Base-by-base conservation (phyloP, 108 stramenopile genomes). In the Mediolabrus comicus region DNA sequence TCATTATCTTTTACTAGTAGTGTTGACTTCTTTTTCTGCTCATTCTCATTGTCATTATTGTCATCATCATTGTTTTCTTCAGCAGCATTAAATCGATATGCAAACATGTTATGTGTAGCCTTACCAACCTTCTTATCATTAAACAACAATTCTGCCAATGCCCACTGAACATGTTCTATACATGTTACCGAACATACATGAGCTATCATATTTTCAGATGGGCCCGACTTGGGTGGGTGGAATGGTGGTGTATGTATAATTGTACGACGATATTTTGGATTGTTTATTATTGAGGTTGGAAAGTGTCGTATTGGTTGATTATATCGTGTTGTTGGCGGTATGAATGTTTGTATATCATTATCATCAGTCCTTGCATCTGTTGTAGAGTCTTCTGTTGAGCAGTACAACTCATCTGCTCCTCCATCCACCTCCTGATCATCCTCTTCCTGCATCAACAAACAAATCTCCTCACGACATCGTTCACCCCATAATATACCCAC, bases 31-130 rank as follows among this genome's bases (percentile, higher is more conserved):
- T 34, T 3, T 24, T 7, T 16, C 58, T 41, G 41, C 11, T 29
- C 33, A 16, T 13, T 3, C 10, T n/a, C n/a, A n/a, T n/a, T n/a
- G n/a, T n/a, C n/a, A n/a, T n/a, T n/a, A n/a, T n/a, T n/a, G 28
- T 26, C 52, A 59, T 57, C 8, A 17, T 63, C n/a, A 67, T 13
- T 39, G 6, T 27, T 35, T 22, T 34, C 31, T 4, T 65, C 62
- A 12, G 31, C 46, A 19, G 59, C 53, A 27, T 74, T 67, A 59
- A 93, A 90, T 34, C 89, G 74, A 74, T 89, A 96, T 1, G 95
- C 95, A 61, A 86, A 79, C 86, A 96, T 96, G 57, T 96, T 96
- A 72, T 96, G 95, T 9, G 85, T 69, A 1, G 92, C 95, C 24
- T 67, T 76, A 38, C 66, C 79, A 4, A 90, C 81, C 33, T 87